Conservation (phyloP, 495 filamentous ascomycete species). For the Pseudotulostoma volvatum region DNA sequence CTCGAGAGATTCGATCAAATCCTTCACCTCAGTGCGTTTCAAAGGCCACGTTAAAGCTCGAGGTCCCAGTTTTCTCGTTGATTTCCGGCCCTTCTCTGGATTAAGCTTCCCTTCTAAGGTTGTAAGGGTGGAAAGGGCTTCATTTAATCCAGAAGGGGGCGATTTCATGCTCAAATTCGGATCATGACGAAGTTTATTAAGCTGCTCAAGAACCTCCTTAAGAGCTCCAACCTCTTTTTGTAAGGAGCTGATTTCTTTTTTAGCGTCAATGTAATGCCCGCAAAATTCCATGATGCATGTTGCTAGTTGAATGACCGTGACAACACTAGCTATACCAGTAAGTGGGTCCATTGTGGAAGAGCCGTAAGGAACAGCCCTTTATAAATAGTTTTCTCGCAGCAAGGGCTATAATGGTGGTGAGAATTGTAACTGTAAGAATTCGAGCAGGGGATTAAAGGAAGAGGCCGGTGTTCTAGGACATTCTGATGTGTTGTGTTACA, state of each 20-base stretch:
- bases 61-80: constrained; percentile 15
- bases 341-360: constrained; percentile 13
- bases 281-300: constrained; percentile 15
- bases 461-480: no score
- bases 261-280: constrained; percentile 16
- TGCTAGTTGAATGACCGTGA: constrained; percentile 16
- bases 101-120: constrained; percentile 14
- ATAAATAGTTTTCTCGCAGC: no score
- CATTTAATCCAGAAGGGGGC: constrained; percentile 9
- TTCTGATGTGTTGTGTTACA: no score
- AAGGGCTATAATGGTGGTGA: no score
- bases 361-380: no score
- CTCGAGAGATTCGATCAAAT: constrained; percentile 11
- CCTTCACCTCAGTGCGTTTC: constrained; percentile 14
- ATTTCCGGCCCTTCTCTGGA: constrained; percentile 11
- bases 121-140: constrained; percentile 12
- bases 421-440: no score
- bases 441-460: no score
- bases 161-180: constrained; percentile 6
- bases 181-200: constrained; percentile 9
- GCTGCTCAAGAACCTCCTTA: constrained; percentile 9
- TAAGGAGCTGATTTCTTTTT: constrained; percentile 11
- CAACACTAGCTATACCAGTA: constrained; percentile 9
- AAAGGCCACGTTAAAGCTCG: constrained; percentile 18
- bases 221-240: constrained; percentile 10